Evolutionary conservation across 257 asterid genomes (phyloP).

Genomic region (Coffea canephora): DNA sequence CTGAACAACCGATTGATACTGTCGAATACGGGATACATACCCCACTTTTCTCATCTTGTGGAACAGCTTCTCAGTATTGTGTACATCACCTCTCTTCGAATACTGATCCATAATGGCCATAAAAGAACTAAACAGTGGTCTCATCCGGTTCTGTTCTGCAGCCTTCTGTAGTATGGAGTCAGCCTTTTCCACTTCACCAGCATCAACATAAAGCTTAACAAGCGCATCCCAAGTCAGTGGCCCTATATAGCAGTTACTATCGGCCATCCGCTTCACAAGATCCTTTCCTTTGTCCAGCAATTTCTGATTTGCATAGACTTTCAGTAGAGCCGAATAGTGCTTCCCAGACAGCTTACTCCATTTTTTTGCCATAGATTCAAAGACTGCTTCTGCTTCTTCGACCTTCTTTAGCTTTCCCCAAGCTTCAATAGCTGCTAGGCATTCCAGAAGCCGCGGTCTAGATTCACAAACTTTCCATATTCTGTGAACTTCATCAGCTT

Average conservation of each 20-base stretch:
- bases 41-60: slow-evolving; percentile 54
- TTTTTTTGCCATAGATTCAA: slow-evolving; percentile 35
- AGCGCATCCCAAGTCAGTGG: slow-evolving; percentile 70
- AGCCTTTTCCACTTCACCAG: slow-evolving; percentile 73
- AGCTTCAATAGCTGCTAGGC: slow-evolving; percentile 58
- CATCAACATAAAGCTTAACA: slow-evolving; percentile 56
- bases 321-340: slow-evolving; percentile 44
- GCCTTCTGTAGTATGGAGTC: slow-evolving; percentile 54
- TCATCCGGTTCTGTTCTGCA: slow-evolving; percentile 31
- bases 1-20: slow-evolving; percentile 44
- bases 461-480: slow-evolving; percentile 66
- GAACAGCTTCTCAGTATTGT: slow-evolving; percentile 63
- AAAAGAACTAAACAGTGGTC: slow-evolving; percentile 46
- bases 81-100: slow-evolving; percentile 61
- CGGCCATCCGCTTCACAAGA: slow-evolving; percentile 67
- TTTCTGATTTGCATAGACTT: slow-evolving; percentile 55
- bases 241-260: slow-evolving; percentile 45
- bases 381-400: slow-evolving; percentile 69
- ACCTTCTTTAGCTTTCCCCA: slow-evolving; percentile 62
- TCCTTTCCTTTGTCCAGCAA: slow-evolving; percentile 66
- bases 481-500: slow-evolving; percentile 56
- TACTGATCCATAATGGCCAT: slow-evolving; percentile 50
- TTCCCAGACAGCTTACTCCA: slow-evolving; percentile 34
- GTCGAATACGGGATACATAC: slow-evolving; percentile 36
- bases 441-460: slow-evolving; percentile 39